Percentiles rank a stretch among this genome's conserved stretches.
Evolutionary conservation across 371 early-diverging fungal genomes (phyloP).

Genomic region (Mucor irregularis): DNA sequence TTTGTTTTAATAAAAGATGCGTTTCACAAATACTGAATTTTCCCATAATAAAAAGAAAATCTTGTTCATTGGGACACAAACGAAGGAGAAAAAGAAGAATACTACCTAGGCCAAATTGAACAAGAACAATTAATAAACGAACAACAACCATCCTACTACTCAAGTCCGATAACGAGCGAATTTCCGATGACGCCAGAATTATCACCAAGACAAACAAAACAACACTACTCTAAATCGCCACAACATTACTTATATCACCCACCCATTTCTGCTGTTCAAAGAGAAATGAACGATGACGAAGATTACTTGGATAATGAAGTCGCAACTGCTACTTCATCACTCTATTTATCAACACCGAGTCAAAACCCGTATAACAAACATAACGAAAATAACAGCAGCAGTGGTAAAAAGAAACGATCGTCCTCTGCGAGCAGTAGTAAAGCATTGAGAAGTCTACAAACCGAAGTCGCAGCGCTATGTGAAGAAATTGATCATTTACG

Average conservation of each 20-base stretch:
- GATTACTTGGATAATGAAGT: constrained; percentile 36
- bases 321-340: constrained; percentile 31
- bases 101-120: constrained; percentile 12
- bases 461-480: constrained; percentile 1
- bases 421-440: not conserved
- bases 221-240: not conserved
- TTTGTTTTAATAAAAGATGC: too few species aligned
- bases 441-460: constrained; percentile 45
- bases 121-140: constrained; percentile 4
- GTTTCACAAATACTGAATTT: not conserved
- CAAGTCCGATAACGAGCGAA: constrained; percentile 2
- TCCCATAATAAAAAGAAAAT: not conserved
- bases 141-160: not conserved
- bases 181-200: constrained; percentile 5
- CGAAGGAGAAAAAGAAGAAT: constrained; percentile 17
- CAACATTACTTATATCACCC: not conserved
- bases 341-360: constrained; percentile 22
- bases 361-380: constrained; percentile 3
- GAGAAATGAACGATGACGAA: not conserved
- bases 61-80: constrained; percentile 11
- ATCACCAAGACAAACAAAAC: constrained; percentile 8
- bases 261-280: too few species aligned
- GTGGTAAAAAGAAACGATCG: not conserved
- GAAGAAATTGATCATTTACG: constrained; percentile 37
- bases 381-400: not conserved